Evolutionary conservation across 2,329 filamentous ascomycete species (phyloP), one percentile per base, ranked within the genome.

Genomic region (Acarospora socialis): DNA sequence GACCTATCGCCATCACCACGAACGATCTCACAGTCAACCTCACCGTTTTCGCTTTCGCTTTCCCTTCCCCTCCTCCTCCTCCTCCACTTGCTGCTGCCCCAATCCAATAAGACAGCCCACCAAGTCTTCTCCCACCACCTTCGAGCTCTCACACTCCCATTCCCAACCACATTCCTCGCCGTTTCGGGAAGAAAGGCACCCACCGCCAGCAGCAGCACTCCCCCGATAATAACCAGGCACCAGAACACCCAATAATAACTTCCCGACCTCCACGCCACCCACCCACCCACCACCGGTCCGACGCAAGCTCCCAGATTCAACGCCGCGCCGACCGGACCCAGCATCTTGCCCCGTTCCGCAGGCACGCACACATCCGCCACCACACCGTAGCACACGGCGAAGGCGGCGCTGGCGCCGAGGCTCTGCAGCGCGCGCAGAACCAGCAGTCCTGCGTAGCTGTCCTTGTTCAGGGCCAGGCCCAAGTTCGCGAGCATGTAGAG

Each of bases 191-290:
- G 21, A 7, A 34, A 24, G 5, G 18, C 7, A 5, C 22, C 40
- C 15, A 43, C 28, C 14, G 13, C 5, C 10, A 37, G 8, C n/a
- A 34, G 14, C 13, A 40, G 20, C 3, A 34, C 14, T 5, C 8
- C 25, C 4, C 43, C 43, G 7, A 43, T 20, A n/a, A 49, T 42
- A 7, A 42, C 32, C 30, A 49, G 30, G 7, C 28, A 34, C 42
- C 42, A 47, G 28, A 49, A 48, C 3, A 43, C 36, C 45, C 46
- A 48, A 17, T 38, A 24, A 18, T 37, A 42, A 16, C 35, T 36
- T 3, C 41, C 42, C 22, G 28, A 38, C 3, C 18, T 35, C 5
- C 27, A 44, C 3, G 43, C 43, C 9, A 47, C 41, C 37, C 19
- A 35, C 3, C 38, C 44, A n/a, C 44, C 44, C 15, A 46, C 15